A percentile compares a stretch with the other conserved stretches of the same genome.
phyloP scores from a whole-genome alignment of 495 filamentous ascomycete species.

The Achaetomiella virescens region DNA sequence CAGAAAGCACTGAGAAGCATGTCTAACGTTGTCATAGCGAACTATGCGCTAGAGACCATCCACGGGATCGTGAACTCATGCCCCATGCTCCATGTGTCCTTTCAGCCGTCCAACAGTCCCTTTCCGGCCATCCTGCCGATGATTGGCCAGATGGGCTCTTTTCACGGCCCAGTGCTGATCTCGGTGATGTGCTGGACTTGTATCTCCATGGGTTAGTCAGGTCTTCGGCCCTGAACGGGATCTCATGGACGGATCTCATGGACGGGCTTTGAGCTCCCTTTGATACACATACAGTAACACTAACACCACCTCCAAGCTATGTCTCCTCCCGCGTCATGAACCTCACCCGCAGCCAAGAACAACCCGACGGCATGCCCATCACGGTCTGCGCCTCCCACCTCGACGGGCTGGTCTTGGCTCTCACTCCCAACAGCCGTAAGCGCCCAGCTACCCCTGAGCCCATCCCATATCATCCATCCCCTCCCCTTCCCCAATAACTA shows the following conservation, averaged over 20 bases:
- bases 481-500: not conserved
- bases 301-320: constrained; percentile 37
- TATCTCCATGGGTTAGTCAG: constrained; percentile 66
- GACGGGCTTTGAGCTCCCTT: no score
- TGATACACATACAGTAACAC: not conserved
- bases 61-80: constrained; percentile 73
- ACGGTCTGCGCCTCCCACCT: constrained; percentile 58
- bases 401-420: constrained; percentile 69
- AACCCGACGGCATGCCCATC: constrained; percentile 50
- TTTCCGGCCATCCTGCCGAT: constrained; percentile 80
- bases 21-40: constrained; percentile 41
- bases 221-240: no score
- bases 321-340: constrained; percentile 74
- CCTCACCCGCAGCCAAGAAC: constrained; percentile 39
- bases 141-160: constrained; percentile 82
- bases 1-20: not conserved
- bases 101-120: constrained; percentile 56
- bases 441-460: not conserved
- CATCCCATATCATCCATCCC: not conserved
- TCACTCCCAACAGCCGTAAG: constrained; percentile 55
- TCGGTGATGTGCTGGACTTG: constrained; percentile 63
- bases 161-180: constrained; percentile 52
- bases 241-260: no score
- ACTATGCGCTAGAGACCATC: constrained; percentile 69
- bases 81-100: constrained; percentile 78